A percentile compares a stretch with the other conserved stretches of the same genome.
Conservation (phyloP, 108 stramenopile genomes). For the Pseudonitzschia multiseries region DNA sequence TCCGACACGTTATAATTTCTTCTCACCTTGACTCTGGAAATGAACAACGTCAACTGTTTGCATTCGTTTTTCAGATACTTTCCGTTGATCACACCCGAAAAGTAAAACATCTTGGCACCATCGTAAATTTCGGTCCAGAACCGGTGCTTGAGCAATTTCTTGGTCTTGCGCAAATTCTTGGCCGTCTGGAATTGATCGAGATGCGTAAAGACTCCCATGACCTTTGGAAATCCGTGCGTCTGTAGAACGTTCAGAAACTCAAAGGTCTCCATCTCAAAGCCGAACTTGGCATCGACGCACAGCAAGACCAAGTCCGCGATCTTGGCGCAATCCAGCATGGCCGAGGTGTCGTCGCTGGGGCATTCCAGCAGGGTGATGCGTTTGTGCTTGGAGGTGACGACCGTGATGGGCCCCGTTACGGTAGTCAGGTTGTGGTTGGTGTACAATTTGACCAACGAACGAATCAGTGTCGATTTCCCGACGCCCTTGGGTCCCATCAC, state of each 20-base stretch:
- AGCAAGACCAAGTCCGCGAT: constrained; percentile 96
- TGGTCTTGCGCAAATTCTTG: constrained; percentile 90
- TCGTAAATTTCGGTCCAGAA: constrained; percentile 99
- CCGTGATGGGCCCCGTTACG: constrained; percentile 93
- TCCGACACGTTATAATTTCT: no score
- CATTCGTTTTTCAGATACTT: constrained; percentile 96
- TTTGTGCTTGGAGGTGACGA: constrained; percentile 88
- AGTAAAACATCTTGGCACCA: constrained; percentile 98
- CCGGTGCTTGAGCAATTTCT: constrained; percentile 93
- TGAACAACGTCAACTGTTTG: constrained; percentile 84
- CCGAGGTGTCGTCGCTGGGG: constrained; percentile 85
- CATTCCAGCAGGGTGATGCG: constrained; percentile 96
- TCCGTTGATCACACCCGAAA: constrained; percentile 92
- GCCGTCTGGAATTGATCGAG: constrained; percentile 91
- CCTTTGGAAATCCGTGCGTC: constrained; percentile 97
- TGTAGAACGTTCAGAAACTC: constrained; percentile 98
- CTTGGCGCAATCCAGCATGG: constrained; percentile 98
- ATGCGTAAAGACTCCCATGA: constrained; percentile 98
- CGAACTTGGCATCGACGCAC: constrained; percentile 97
- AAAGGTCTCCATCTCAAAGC: constrained; percentile 99
- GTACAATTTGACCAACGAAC: constrained; percentile 94
- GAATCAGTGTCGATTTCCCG: constrained; percentile 96
- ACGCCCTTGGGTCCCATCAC: constrained; percentile 95
- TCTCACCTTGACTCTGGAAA: constrained; percentile 86
- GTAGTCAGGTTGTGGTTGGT: constrained; percentile 89